Conservation (phyloP, 192 early-diverging fungal genomes). For the Funneliformis mosseae region DNA sequence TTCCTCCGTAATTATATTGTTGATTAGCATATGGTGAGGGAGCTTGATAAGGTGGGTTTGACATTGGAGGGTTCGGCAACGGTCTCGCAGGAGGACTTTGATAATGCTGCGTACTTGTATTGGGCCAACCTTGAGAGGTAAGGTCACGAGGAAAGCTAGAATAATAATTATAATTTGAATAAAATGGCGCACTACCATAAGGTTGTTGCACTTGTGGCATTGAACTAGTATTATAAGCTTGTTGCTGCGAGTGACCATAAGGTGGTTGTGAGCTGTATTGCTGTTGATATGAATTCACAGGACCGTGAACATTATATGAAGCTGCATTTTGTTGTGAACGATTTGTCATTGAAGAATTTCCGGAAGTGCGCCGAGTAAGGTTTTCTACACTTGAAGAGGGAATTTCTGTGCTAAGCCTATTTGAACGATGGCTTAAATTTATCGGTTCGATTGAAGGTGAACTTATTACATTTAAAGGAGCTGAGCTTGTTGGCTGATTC, state of each 20-base stretch:
- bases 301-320: not conserved
- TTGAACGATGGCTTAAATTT: not conserved
- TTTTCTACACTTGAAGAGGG: not conserved
- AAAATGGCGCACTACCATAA: not conserved
- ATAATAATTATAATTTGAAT: slow-evolving; percentile 20
- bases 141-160: slow-evolving; percentile 16
- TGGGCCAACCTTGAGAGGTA: slow-evolving; percentile 24
- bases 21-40: not conserved
- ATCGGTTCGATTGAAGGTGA: not conserved
- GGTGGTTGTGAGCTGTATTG: not conserved
- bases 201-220: not conserved
- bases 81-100: not conserved
- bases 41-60: not conserved
- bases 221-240: not conserved
- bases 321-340: not conserved
- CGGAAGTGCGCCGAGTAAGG: not conserved
- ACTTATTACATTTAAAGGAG: not conserved
- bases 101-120: not conserved
- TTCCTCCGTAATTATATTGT: not conserved
- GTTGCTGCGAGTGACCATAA: not conserved
- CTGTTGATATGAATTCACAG: not conserved
- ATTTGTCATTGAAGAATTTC: not conserved
- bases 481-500: not conserved
- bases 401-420: not conserved
- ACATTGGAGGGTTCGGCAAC: not conserved